Evolutionary conservation across 2,329 filamentous ascomycete species (phyloP), one percentile per base, ranked within the genome.

Genomic region (Simplicillium sp.): DNA sequence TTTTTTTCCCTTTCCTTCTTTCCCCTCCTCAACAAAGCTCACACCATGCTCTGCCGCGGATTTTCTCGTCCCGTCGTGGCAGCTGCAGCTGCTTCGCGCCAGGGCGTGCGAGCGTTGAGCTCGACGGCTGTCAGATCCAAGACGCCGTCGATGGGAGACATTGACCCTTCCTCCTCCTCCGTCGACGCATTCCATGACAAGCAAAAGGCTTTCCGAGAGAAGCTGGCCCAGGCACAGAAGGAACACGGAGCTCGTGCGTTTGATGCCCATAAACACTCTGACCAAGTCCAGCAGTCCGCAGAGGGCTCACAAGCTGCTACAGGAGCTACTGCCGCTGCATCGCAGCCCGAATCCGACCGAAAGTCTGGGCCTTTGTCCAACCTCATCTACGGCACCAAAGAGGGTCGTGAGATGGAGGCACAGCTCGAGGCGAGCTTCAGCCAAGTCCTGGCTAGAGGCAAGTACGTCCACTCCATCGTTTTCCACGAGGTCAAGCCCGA

Each of bases 401-500:
- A 97, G 65, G 92, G 89, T 28, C 81, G 89, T 46, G 85, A 95
- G 67, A 78, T 96, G 60, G 92, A 98, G 57, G 84, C 86, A 48
- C 90, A 97, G 66, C 90, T 98, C 56, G 88, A 97, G 68, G 82
- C 89, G 44, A 94, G 86, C 59, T 98, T 97, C 68, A 94, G 86
- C 39, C 89, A 96, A 62, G 86, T 97, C 35, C 71, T 98, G 36
- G 92, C 92, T 17, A 78, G 92, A 49, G 92, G 92, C 57, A 98
- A 98, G 68, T 98, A 98, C 57, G 89, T 98, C 41, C 92, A 98
- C 65, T 94, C 88, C 36, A 96, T 98, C 60, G 88, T 95, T 44
- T 87, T 95, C 58, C 92, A 98, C 68, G 79, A 94, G 46, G 92
- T 98, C 50, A 88, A 94, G 67, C 88, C 89, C 46, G 88, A 96